phyloP scores from a whole-genome alignment of 805 yeast species.

The Ogataea trehalophila region DNA sequence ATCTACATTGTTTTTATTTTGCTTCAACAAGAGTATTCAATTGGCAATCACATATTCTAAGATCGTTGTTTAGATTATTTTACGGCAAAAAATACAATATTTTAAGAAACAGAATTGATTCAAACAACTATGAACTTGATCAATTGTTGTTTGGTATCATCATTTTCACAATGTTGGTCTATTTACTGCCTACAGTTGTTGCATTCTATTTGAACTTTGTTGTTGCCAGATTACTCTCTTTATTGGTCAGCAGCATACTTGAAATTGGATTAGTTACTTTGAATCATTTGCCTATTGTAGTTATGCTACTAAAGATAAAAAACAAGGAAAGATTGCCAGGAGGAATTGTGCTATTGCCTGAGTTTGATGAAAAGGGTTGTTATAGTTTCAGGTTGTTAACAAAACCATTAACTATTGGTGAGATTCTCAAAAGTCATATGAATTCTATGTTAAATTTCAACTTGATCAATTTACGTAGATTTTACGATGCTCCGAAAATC shows the following conservation, averaged over 20 bases:
- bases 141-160: constrained; percentile 86
- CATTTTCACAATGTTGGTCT: constrained; percentile 71
- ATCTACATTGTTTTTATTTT: constrained; percentile 69
- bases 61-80: constrained; percentile 76
- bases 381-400: constrained; percentile 22
- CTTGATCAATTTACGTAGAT: constrained; percentile 18
- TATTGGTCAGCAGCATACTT: constrained; percentile 43
- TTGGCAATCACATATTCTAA: constrained; percentile 64
- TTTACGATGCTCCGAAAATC: constrained; percentile 2
- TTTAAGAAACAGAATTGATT: constrained; percentile 80
- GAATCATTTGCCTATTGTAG: constrained; percentile 86
- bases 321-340: constrained; percentile 64
- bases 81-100: constrained; percentile 86
- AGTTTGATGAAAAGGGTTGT: not conserved
- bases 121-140: constrained; percentile 77
- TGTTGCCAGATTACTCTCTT: constrained; percentile 45
- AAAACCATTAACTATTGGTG: constrained; percentile 22
- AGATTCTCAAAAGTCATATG: constrained; percentile 26
- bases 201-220: constrained; percentile 82
- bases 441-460: constrained; percentile 28
- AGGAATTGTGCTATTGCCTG: constrained; percentile 37
- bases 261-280: constrained; percentile 60
- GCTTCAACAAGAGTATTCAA: constrained; percentile 75
- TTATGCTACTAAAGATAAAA: constrained; percentile 70
- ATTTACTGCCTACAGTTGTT: constrained; percentile 79